Evolutionary conservation across 306 rosid genomes (phyloP), one percentile per base, ranked within the genome.

Genomic region (Citrullus mucosospermus): DNA sequence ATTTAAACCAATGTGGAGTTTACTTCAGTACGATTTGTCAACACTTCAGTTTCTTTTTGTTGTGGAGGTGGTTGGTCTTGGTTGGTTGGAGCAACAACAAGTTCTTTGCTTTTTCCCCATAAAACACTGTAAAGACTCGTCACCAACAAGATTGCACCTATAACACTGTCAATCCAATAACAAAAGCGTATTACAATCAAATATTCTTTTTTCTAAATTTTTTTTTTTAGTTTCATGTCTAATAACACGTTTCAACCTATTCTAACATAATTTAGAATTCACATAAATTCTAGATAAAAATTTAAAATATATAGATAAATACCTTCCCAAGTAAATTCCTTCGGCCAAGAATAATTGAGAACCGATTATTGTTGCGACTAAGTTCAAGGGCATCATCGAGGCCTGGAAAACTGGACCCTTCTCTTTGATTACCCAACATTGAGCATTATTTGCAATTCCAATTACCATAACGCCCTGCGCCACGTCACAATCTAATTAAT

Each of bases 91-190:
- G 81, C 84, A 0, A 36, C 51, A 46, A 58, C 58, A 65, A 87
- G 78, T 77, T 93, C 98, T 83, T 81, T 91, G 39, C 83, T 87
- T 80, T 93, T 93, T 7, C 89, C 98, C 97, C 98, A 91, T 78
- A 93, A 75, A 72, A 93, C 93, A 53, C 87, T 80, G 77, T 91
- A 93, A 32, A 93, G 88, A 77, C 95, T 93, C 61, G 86, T 67
- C 65, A 88, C 91, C 86, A 93, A 46, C 22, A 82, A 69, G 8
- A 80, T 10, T 34, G 91, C 92, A 36, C 98, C 98, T 50, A 93
- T 66, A n/a, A 93, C 30, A 70, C 98, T 93, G 88, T 55, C 30
- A 69, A 25, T 54, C 77, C 17, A 77, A 22, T n/a, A 36, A 38
- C n/a, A 48, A 16, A 48, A 48, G 28, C 17, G 1, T 3, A 13